Base-by-base conservation (phyloP, 2,329 filamentous ascomycete species). In the Xylaria sp. region DNA sequence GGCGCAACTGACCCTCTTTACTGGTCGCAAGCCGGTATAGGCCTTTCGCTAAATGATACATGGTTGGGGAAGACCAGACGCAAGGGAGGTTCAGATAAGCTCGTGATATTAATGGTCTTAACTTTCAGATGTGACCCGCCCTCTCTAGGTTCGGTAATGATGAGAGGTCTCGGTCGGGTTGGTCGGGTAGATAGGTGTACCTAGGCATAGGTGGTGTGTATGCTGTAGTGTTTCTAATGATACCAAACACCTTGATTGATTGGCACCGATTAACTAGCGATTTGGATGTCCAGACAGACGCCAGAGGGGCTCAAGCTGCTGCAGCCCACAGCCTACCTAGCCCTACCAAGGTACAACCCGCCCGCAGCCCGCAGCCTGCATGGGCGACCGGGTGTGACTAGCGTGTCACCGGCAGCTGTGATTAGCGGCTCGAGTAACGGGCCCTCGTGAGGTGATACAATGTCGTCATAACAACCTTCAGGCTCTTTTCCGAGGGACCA, bases 31-130 rank as follows among this genome's bases (percentile, higher is more conserved):
- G 93, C 76, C 96, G 89, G 82, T 98, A 99, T 67, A 99, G 86
- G 68, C 93, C 94, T 81, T 98, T 98, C 77, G 93, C 90, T 75
- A 99, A 90, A 83, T 98, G 95, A 84, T 98, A 98, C 95, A 98
- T 98, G 54, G 34, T 64, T 42, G 32, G 47, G 12, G 24, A 8
- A 36, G n/a, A 27, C 42, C 34, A 34, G 47, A 42, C 47, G 19
- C 39, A 32, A 39, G 32, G 53, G 45, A 45, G 34, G 17, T n/a
- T 24, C 34, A 11, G 34, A 36, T 34, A 54, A 54, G 21, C 30
- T 61, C 59, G 58, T 51, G 56, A 61, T 50, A 17, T 27, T 55
- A 27, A 27, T 27, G 36, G 50, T 54, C 27, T 45, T 6, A 24
- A 48, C 30, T 39, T 55, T 19, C n/a, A 45, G 30, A 56, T 27